Percentiles rank a stretch among this genome's conserved stretches.
Evolutionary conservation across 1,284 basidiomycete species (phyloP).

Genomic region (Sporisorium iseilematis-ciliati): DNA sequence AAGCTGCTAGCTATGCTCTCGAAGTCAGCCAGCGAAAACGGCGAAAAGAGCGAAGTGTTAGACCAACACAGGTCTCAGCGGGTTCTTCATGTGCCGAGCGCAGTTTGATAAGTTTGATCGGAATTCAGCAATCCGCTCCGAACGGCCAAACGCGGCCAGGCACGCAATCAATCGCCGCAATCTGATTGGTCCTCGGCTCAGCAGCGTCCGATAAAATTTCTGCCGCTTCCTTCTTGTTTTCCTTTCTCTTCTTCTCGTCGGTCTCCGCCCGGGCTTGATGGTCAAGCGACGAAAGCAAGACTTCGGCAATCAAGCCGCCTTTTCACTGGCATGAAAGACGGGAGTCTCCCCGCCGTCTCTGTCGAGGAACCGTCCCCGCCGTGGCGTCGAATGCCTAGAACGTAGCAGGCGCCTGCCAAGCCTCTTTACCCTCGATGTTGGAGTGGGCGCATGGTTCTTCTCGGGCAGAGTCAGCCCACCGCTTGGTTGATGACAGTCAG

Average conservation of each 20-base stretch:
- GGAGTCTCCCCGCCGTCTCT: not conserved
- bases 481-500: no score
- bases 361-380: not conserved
- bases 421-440: no score
- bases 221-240: conserved; percentile 1
- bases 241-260: not conserved
- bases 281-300: not conserved
- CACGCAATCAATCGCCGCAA: conserved; percentile 15
- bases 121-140: not conserved
- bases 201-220: conserved; percentile 20
- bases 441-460: no score
- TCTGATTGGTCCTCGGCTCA: conserved; percentile 37
- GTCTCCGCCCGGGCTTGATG: not conserved
- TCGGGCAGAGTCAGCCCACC: no score
- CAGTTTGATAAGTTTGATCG: not conserved
- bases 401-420: no score
- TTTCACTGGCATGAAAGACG: conserved; percentile 3
- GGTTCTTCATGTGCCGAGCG: no score
- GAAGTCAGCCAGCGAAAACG: no score
- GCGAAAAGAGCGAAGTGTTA: no score
- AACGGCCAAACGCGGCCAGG: not conserved
- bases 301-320: conserved; percentile 1
- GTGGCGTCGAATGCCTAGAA: not conserved
- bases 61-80: no score
- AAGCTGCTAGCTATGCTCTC: no score